Percentiles rank a stretch among this genome's conserved stretches.
These are phyloP conservation scores for Nakaseomyces nivariensis DNA, from an alignment of 1,139 yeast species.

Conservation along the genomic window DNA sequence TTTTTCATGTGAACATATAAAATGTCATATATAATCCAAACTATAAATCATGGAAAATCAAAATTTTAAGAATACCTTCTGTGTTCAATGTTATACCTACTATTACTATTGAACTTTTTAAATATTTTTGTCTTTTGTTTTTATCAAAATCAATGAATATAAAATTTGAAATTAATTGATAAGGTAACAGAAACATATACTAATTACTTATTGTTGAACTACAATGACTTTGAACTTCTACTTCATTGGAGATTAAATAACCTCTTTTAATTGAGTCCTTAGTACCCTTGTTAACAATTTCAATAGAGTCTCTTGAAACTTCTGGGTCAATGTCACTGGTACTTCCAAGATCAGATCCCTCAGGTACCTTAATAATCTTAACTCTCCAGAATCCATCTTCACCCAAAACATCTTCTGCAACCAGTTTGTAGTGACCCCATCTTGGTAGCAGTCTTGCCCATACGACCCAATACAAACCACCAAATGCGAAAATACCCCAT, in stretches of 20 bases:
- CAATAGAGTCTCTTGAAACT: background rate
- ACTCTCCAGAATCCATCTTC: slow-evolving; percentile 70
- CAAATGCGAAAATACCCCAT: slow-evolving; percentile 66
- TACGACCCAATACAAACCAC: slow-evolving; percentile 60
- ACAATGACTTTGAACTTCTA: background rate
- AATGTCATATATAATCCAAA: too few relatives aligned
- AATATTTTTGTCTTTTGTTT: too few relatives aligned
- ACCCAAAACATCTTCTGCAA: slow-evolving; percentile 52
- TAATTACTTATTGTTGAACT: too few relatives aligned
- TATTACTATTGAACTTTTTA: too few relatives aligned
- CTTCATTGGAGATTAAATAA: background rate
- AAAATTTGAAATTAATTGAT: too few relatives aligned
- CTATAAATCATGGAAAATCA: too few relatives aligned
- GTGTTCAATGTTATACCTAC: too few relatives aligned
- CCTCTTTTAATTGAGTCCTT: background rate
- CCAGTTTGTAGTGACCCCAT: slow-evolving; percentile 48
- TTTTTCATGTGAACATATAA: too few relatives aligned
- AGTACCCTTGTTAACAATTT: background rate
- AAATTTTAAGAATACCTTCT: too few relatives aligned
- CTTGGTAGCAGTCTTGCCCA: slow-evolving; percentile 57
- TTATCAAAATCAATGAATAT: too few relatives aligned
- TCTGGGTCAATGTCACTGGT: background rate
- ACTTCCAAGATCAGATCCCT: slow-evolving; percentile 8
- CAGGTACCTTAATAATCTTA: slow-evolving; percentile 37
- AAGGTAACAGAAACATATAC: too few relatives aligned